Base-by-base conservation (phyloP, 352 stramenopile genomes). In the Phytophthora megakarya region DNA sequence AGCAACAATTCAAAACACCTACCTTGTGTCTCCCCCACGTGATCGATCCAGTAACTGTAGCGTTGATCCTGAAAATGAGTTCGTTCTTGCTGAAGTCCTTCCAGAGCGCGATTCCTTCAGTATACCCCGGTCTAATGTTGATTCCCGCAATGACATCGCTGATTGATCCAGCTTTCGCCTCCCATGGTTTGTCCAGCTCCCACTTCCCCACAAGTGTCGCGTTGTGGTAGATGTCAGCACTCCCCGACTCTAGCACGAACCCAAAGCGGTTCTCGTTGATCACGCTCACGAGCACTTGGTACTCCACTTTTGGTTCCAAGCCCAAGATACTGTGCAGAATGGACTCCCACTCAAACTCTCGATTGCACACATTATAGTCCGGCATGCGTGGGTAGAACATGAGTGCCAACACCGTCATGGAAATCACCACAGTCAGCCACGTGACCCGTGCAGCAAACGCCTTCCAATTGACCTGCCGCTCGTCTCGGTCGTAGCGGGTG, bases 201-300 rank as follows among this genome's bases (percentile, higher is more conserved):
- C 87, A 96, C 16, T 75, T 76, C 15, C 87, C 87, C 26, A 96
- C 81, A 39, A 81, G 77, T 16, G 75, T 80, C 21, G 72, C 66
- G 44, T 88, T 88, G 70, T 96, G 87, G 66, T 93, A 92, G 52
- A 96, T 94, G 38, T 94, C 81, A 38, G 84, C 85, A 3, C 62
- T 67, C 10, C 85, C 87, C n/a, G 84, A 73, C 43, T 92, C 80
- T 3, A 96, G 60, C 38, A 92, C 65, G 42, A 96, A 96, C 3
- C 81, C 87, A 38, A 96, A 96, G 26, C 87, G 84, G 65, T 96
- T 96, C 67, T 96, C 87, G 61, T 96, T 96, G 59, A 93, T 88
- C 25, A 92, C 84, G 32, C 87, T 96, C 59, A 92, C 86, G 43
- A 96, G 60, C 44, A 96, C 81, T 46, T 96, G 73, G 35, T 96